Base-by-base conservation (phyloP, 2,329 filamentous ascomycete species). In the Botrytis elliptica region DNA sequence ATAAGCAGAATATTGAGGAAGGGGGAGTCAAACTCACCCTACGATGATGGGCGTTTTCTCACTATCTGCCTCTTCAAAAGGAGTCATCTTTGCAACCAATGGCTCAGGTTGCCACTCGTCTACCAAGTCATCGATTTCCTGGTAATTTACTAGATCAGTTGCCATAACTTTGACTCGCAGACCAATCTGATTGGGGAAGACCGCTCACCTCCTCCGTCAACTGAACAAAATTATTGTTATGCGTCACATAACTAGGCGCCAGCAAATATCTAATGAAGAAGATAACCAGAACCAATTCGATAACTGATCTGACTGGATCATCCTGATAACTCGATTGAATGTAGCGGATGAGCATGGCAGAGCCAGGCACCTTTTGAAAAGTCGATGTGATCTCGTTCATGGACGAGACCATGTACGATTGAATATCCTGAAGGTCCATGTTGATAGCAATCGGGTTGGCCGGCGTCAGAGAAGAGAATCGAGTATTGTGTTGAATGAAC, bases 271-370 rank as follows among this genome's bases (percentile, higher is more conserved):
- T 90, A 74, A 99, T 92, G 76, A 97, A 97, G 85, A 99, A 99
- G 72, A 99, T 89, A 78, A 99, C 93, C 74, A 99, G 87, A 77
- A 98, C 91, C 69, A 99, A 86, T 84, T 99, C 96, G 78, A 99
- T 93, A 57, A 93, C 94, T 70, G 94, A 97, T 71, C 97, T 92
- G 73, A 98, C 90, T 16, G 96, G 96, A 80, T 99, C 96, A 82
- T 99, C 92, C 85, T 99, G 96, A 85, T 99, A 98, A 82, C 94
- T 97, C 74, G 94, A 97, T 83, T 93, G 93, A 81, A 99, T 94
- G 84, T 99, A 99, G 76, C 96, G 93, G 78, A 97, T 89, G 80
- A 98, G 87, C 79, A 99, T 97, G 60, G 95, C 93, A 44, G 95
- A 98, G 70, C 96, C 96, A 44, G 96, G 97, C 57, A 99, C 88